Evolutionary conservation across 345 rosid species (phyloP).

Genomic region (Clarkia xantiana): DNA sequence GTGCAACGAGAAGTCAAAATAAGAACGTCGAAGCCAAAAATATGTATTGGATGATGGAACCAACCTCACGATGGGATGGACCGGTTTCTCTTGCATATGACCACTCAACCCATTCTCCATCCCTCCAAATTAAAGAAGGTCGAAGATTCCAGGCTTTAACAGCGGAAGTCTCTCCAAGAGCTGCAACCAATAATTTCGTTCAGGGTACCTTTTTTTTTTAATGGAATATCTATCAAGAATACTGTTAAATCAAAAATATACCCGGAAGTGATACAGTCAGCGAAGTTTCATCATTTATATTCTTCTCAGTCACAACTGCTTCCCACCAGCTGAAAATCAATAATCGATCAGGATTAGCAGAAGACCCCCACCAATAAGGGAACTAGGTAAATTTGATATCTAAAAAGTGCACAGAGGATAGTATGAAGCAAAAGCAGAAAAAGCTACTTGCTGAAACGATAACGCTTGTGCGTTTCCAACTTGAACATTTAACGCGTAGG

Average conservation of each 20-base stretch:
- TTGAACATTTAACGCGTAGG: too few species aligned
- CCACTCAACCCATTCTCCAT: conserved; percentile 82
- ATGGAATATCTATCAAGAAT: not conserved
- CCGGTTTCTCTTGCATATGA: conserved; percentile 30
- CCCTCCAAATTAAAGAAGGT: conserved; percentile 73
- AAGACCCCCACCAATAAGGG: not conserved
- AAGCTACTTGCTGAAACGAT: too few species aligned
- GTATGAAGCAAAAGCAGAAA: too few species aligned
- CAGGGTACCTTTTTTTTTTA: too few species aligned
- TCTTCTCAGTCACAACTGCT: conserved; percentile 72
- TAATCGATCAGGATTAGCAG: not conserved
- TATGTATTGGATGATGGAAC: conserved; percentile 1
- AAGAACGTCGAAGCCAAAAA: not conserved
- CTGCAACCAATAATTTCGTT: conserved; percentile 23
- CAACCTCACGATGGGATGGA: conserved; percentile 39
- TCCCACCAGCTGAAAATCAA: conserved; percentile 74
- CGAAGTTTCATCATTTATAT: conserved; percentile 64
- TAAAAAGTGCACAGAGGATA: not conserved
- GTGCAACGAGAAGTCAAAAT: not conserved
- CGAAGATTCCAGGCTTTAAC: conserved; percentile 77
- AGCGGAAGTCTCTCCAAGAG: conserved; percentile 42
- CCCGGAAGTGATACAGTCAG: conserved; percentile 72
- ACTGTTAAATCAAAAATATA: conserved; percentile 7
- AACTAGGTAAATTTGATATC: not conserved
- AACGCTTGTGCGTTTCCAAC: too few species aligned